Percentiles rank a stretch among this genome's conserved stretches.
Conservation (phyloP, 1,284 basidiomycete species). For the Porphyrellus sp. region DNA sequence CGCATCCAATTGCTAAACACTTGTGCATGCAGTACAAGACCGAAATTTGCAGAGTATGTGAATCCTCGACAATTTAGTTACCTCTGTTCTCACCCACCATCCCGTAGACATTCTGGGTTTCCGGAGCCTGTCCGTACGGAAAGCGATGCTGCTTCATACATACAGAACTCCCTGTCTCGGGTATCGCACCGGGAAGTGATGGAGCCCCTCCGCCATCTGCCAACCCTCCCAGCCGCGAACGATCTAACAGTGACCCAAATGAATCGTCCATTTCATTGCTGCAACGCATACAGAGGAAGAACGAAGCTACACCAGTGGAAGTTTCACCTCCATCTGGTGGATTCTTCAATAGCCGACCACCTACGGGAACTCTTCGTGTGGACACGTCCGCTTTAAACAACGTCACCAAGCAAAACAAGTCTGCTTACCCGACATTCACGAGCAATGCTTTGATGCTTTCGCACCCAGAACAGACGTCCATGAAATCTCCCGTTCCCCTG, state of each 20-base stretch:
- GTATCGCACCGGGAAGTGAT: constrained; percentile 50
- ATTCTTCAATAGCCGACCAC: constrained; percentile 58
- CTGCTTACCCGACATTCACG: constrained; percentile 73
- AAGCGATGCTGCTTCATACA: constrained; percentile 90
- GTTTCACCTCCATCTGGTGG: constrained; percentile 39
- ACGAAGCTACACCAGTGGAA: constrained; percentile 51
- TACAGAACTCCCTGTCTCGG: constrained; percentile 70
- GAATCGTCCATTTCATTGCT: constrained; percentile 67
- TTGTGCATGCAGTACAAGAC: constrained; percentile 72
- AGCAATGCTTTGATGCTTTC: constrained; percentile 68
- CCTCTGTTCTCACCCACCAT: constrained; percentile 15
- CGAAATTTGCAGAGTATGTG: constrained; percentile 80
- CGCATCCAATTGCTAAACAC: constrained; percentile 10
- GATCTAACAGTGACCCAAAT: constrained; percentile 78
- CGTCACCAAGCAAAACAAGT: constrained; percentile 73
- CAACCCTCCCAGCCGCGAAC: constrained; percentile 55
- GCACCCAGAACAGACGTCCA: constrained; percentile 54
- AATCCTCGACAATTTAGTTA: constrained; percentile 10
- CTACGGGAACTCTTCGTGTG: constrained; percentile 63
- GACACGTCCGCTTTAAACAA: constrained; percentile 66
- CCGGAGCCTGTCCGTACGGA: constrained; percentile 86
- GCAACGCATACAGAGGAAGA: constrained; percentile 67
- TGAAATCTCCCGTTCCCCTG: constrained; percentile 70
- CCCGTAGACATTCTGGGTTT: constrained; percentile 82
- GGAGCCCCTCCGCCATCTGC: constrained; percentile 48